A percentile compares a stretch with the other conserved stretches of the same genome.
Evolutionary conservation across 148 eudicot species (phyloP).

Genomic region (Hydrangea macrophylla): DNA sequence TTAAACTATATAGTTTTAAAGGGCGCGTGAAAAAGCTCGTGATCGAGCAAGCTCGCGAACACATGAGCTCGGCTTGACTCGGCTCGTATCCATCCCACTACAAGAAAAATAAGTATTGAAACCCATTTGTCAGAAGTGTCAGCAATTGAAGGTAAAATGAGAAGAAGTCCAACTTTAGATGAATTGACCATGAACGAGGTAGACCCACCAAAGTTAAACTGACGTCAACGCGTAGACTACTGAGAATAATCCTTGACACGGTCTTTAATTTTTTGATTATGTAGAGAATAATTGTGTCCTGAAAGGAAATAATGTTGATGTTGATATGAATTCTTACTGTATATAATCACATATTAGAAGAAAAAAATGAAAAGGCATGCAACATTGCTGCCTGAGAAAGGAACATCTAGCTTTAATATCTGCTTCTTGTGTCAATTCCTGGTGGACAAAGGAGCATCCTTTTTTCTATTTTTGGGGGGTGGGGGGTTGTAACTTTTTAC

Average conservation of each 20-base stretch:
- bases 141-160: too few relatives aligned
- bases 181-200: too few relatives aligned
- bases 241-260: not conserved
- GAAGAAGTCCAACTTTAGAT: too few relatives aligned
- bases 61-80: too few relatives aligned
- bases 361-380: not conserved
- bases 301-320: too few relatives aligned
- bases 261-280: not conserved
- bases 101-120: too few relatives aligned
- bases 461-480: not conserved
- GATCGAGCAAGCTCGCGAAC: too few relatives aligned
- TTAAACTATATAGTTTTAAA: too few relatives aligned
- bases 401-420: not conserved
- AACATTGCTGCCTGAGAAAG: not conserved
- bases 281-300: not conserved
- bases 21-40: too few relatives aligned
- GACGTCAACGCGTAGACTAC: not conserved
- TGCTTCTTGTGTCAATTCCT: not conserved
- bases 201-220: not conserved
- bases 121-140: too few relatives aligned
- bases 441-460: not conserved
- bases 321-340: not conserved
- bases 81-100: too few relatives aligned
- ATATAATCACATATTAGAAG: not conserved
- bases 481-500: too few relatives aligned